Conservation (phyloP, 208 protist species). For the Trypanosoma avium region DNA sequence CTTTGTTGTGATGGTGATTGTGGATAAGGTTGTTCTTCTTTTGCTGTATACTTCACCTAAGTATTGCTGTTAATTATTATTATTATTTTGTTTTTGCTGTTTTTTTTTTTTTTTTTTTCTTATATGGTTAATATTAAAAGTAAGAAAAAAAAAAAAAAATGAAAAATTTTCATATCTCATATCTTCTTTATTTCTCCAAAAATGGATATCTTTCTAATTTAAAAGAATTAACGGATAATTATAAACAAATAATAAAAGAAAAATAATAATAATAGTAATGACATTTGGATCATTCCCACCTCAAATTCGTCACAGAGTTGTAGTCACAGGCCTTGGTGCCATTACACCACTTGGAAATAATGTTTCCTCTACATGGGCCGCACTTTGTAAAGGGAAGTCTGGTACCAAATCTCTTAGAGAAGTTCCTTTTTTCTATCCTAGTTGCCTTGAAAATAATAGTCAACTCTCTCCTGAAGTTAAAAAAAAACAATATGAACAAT, state of each 20-base stretch:
- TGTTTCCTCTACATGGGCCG: conserved; percentile 72
- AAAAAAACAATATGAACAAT: conserved; percentile 26
- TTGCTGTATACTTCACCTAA: background rate
- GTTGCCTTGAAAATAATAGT: conserved; percentile 47
- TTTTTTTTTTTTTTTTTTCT: background rate
- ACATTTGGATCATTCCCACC: conserved; percentile 45
- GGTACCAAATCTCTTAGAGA: conserved; percentile 45
- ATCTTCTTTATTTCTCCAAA: conserved; percentile 4
- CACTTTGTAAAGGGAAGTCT: conserved; percentile 60
- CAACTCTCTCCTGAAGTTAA: conserved; percentile 27
- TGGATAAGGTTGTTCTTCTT: background rate
- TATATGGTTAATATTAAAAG: background rate
- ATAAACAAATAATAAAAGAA: background rate
- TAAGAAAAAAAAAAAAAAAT: background rate
- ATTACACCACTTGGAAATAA: conserved; percentile 92
- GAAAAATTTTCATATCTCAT: background rate
- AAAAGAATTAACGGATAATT: background rate
- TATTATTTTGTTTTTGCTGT: background rate
- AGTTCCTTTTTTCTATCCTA: conserved; percentile 64
- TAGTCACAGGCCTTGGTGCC: conserved; percentile 95
- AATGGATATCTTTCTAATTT: conserved; percentile 17
- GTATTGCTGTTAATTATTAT: background rate
- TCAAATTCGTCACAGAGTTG: conserved; percentile 75
- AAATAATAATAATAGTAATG: conserved; percentile 21
- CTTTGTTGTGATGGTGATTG: background rate